A percentile compares a stretch with the other conserved stretches of the same genome.
These are phyloP conservation scores for Stentor roeselii DNA, from an alignment of 73 alveolate genomes.

Conservation along the genomic window DNA sequence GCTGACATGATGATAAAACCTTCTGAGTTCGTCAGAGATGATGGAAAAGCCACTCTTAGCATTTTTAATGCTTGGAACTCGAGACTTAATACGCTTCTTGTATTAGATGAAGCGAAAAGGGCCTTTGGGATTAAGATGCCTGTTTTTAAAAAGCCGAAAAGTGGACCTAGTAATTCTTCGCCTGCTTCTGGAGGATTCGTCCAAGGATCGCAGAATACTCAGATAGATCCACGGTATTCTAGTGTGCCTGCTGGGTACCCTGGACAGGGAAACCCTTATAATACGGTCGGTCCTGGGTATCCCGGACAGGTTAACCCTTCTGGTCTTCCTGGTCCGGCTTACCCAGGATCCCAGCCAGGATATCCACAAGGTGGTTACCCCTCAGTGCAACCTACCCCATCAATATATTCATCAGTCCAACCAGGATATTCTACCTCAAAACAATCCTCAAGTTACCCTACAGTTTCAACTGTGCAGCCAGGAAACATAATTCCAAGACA, in stretches of 20 bases:
- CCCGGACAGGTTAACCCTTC: background rate
- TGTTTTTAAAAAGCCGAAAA: background rate
- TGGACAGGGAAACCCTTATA: background rate
- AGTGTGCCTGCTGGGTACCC: background rate
- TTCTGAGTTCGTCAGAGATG: background rate
- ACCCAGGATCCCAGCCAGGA: background rate
- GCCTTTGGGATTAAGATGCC: slow-evolving; percentile 16
- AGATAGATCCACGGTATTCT: no score
- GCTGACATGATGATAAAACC: slow-evolving; percentile 24
- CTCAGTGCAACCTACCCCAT: background rate
- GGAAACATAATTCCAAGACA: background rate
- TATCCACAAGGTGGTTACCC: slow-evolving; percentile 10
- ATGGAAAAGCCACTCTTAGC: background rate
- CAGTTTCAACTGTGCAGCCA: background rate
- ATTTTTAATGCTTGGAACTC: background rate
- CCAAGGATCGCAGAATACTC: no score
- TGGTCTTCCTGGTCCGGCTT: background rate
- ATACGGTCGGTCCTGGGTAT: background rate
- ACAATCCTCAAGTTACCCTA: no score
- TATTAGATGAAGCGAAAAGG: background rate
- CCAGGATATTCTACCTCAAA: no score
- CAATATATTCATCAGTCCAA: no score
- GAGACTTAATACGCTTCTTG: background rate
- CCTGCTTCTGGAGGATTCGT: no score
- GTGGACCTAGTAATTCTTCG: background rate